Evolutionary conservation across 441 rosid species (phyloP).

Genomic region (Pelargonium citronellum): DNA sequence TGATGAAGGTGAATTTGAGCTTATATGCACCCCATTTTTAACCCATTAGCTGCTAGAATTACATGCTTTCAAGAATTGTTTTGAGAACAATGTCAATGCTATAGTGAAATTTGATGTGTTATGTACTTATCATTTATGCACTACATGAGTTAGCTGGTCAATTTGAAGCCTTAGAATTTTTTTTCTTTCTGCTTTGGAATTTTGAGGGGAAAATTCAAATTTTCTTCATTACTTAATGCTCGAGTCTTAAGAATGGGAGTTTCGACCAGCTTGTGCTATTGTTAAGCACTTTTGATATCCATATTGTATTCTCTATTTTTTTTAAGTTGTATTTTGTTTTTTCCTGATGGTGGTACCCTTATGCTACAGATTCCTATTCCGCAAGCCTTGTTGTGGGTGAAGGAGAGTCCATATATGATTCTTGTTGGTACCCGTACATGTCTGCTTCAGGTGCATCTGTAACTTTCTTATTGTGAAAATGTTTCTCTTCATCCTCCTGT

Average conservation of each 20-base stretch:
- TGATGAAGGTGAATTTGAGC: conserved; percentile 38
- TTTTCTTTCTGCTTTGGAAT: background rate
- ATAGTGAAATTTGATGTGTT: background rate
- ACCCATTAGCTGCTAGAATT: too few relatives aligned
- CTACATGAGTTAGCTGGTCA: background rate
- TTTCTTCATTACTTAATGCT: background rate
- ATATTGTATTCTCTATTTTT: background rate
- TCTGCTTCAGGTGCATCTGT: conserved; percentile 53
- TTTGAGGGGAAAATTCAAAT: background rate
- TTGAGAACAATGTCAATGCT: background rate
- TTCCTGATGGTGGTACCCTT: conserved; percentile 7
- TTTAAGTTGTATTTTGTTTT: background rate
- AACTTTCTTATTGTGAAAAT: background rate
- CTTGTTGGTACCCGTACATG: conserved; percentile 91
- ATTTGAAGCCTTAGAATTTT: background rate
- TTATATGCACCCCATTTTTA: background rate
- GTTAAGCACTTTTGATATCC: background rate
- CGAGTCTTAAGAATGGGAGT: background rate
- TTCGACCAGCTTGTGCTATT: background rate
- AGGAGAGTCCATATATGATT: conserved; percentile 86
- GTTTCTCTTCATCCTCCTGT: background rate
- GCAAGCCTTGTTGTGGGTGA: conserved; percentile 53
- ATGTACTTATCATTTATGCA: background rate
- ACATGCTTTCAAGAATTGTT: background rate
- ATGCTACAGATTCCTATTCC: conserved; percentile 58